Evolutionary conservation across 768 basidiomycete species (phyloP).

Genomic region (Candolleomyces efflorescens): DNA sequence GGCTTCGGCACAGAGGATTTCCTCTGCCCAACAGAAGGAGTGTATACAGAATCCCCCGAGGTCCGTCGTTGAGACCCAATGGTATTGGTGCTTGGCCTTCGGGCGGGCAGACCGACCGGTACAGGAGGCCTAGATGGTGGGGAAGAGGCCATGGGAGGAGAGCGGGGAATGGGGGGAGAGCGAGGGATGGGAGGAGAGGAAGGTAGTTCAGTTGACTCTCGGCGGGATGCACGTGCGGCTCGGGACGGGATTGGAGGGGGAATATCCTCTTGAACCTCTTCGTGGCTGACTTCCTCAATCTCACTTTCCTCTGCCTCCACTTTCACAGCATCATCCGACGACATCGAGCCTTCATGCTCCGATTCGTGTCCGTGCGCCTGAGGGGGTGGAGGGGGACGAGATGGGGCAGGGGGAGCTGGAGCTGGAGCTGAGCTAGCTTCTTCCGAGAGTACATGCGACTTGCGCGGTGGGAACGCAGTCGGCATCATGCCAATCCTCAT

Average conservation of each 20-base stretch:
- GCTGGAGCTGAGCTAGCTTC: conserved; percentile 17
- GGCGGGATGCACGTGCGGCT: conserved; percentile 19
- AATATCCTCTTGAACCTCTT: conserved; percentile 42
- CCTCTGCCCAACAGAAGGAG: conserved; percentile 12
- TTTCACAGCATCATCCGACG: conserved; percentile 57
- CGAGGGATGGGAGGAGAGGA: conserved; percentile 11
- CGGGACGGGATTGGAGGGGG: conserved; percentile 57
- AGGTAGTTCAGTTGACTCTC: conserved; percentile 10
- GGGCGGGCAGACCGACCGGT: conserved; percentile 30
- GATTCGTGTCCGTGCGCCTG: conserved; percentile 33
- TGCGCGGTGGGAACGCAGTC: conserved; percentile 28
- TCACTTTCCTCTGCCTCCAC: conserved; percentile 74
- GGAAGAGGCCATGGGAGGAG: conserved; percentile 6
- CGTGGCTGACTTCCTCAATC: conserved; percentile 59
- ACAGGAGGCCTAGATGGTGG: conserved; percentile 47
- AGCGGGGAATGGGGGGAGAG: no score
- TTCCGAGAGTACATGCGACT: conserved; percentile 23
- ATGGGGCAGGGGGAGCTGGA: conserved; percentile 2
- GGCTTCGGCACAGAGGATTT: conserved; percentile 21
- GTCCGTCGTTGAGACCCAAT: conserved; percentile 32
- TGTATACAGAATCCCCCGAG: conserved; percentile 27
- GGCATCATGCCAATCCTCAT: conserved; percentile 59
- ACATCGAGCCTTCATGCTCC: conserved; percentile 39
- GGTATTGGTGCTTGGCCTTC: conserved; percentile 36
- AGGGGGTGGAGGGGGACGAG: conserved; percentile 20